Evolutionary conservation across 2,329 filamentous ascomycete genomes (phyloP).

Genomic region (Aspergillus ruber): DNA sequence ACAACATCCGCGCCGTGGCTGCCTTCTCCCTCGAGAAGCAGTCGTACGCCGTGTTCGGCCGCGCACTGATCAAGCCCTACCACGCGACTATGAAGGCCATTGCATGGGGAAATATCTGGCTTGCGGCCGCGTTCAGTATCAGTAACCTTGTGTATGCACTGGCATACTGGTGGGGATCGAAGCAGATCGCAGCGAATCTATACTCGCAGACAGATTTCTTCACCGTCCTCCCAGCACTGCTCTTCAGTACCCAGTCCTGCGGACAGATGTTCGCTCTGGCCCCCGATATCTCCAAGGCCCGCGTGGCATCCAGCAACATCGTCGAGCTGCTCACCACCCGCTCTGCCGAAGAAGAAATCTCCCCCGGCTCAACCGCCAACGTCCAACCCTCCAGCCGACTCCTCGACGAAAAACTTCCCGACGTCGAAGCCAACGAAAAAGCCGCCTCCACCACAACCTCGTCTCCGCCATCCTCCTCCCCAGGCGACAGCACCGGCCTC

Average conservation of each 20-base stretch:
- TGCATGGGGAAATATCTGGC: constrained; percentile 39
- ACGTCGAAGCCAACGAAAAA: constrained; percentile 19
- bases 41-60: constrained; percentile 38
- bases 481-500: not conserved
- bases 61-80: constrained; percentile 40
- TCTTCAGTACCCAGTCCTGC: constrained; percentile 67
- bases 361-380: constrained; percentile 7
- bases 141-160: constrained; percentile 66
- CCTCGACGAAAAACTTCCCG: constrained; percentile 18
- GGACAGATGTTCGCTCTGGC: constrained; percentile 69
- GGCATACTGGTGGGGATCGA: constrained; percentile 73
- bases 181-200: constrained; percentile 58
- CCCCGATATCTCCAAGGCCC: constrained; percentile 63
- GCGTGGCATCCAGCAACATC: constrained; percentile 54
- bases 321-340: constrained; percentile 32
- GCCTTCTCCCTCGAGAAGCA: constrained; percentile 47
- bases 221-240: constrained; percentile 62
- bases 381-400: constrained; percentile 8
- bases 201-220: constrained; percentile 64
- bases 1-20: constrained; percentile 46
- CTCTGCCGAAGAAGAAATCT: constrained; percentile 20
- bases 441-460: not conserved
- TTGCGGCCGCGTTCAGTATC: constrained; percentile 36
- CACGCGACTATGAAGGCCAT: constrained; percentile 43
- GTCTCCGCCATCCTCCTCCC: not conserved